Base-by-base conservation (phyloP, 108 stramenopile species). In the Skeletonema potamos region DNA sequence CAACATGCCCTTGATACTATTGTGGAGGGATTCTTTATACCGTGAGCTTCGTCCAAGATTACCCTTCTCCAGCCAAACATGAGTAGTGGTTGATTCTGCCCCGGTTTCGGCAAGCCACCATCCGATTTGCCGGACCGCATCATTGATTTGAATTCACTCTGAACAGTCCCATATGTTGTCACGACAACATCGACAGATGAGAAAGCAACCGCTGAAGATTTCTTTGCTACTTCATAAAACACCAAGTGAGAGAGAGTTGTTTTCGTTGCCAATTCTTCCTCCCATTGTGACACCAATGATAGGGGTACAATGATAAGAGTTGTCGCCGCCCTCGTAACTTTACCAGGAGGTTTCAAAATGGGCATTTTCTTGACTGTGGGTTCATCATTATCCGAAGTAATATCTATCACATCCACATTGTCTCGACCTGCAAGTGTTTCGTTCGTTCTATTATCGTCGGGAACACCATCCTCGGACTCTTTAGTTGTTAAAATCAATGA, bases 231-330 rank as follows among this genome's bases (percentile, higher is more conserved):
- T 12, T 86, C 86, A 73, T 92, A 92, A 60, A 87, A 88, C 0
- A 91, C 82, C 17, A 65, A 54, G 66, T 72, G 59, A 2, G 89
- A 67, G 17, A 95, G 56, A 33, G 67, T 67, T n/a, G 94, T 92
- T 68, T 95, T 95, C 26, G 86, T 79, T 29, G 72, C 70, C 37
- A 92, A 75, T 73, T 95, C 94, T 51, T 91, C 85, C 81, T 92
- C 87, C 94, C 94, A 95, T 68, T 95, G 94, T 6, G 77, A 34
- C 27, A 95, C 54, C 26, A 95, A 74, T 0, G 91, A 95, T 11
- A 95, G 68, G 36, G 91, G 91, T 13, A 89, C 77, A 12, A 95
- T 85, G 3, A 95, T 86, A 6, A 95, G 82, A n/a, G 93, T 94
- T 15, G 87, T 83, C 11, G 54, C 43, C 3, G 46, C 33, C 20